Conservation (phyloP, 176 grass and related monocot genomes). For the Lolium perenne region DNA sequence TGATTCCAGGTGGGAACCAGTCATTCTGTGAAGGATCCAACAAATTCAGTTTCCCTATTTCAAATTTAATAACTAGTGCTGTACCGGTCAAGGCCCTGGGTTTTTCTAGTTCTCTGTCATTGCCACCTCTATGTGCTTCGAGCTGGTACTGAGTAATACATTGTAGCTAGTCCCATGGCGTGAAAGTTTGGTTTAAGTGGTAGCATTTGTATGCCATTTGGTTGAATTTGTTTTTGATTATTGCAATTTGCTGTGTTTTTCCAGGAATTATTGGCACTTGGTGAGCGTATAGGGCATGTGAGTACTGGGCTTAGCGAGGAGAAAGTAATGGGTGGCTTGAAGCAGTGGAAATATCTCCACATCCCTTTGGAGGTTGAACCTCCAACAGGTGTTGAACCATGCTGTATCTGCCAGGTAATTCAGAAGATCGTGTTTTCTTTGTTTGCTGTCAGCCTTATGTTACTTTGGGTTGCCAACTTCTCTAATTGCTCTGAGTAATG, state of each 20-base stretch:
- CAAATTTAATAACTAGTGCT: not conserved
- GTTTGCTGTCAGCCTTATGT: too few relatives aligned
- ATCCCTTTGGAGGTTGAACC: conserved; percentile 44
- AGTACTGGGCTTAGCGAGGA: conserved; percentile 81
- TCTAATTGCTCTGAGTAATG: too few relatives aligned
- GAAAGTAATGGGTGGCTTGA: conserved; percentile 60
- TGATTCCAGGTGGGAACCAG: not conserved
- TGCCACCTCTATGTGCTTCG: not conserved
- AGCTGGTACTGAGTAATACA: not conserved
- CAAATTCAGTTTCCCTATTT: not conserved
- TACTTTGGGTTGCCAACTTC: too few relatives aligned
- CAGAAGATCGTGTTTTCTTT: not conserved
- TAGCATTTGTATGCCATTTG: not conserved
- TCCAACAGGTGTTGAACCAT: conserved; percentile 61
- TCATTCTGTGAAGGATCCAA: not conserved
- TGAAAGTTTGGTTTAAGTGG: conserved; percentile 14
- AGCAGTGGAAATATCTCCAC: conserved; percentile 55
- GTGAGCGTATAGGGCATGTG: conserved; percentile 81
- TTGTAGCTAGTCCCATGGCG: not conserved
- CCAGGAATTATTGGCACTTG: conserved; percentile 79
- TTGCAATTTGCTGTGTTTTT: conserved; percentile 6
- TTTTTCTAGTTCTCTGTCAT: not conserved
- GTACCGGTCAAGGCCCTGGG: not conserved
- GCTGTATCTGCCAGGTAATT: conserved; percentile 83
- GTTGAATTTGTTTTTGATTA: conserved; percentile 40